Conservation (phyloP, 495 filamentous ascomycete genomes). For the Parathielavia appendiculata region DNA sequence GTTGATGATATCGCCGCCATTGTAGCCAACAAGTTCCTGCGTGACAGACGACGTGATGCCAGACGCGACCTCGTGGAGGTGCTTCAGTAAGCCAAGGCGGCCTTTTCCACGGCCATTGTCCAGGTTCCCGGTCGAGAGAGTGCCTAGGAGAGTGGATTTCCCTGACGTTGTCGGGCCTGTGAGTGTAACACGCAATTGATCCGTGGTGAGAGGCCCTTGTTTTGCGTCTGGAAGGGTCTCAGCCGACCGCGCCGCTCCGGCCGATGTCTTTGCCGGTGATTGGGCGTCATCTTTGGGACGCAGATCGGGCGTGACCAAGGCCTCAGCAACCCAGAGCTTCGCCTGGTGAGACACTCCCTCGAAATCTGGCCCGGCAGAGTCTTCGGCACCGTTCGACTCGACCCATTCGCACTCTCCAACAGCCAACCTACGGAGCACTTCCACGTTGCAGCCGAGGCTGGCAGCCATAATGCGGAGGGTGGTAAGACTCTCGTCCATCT, state of each 20-base stretch:
- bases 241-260: slow-evolving; percentile 9
- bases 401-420: slow-evolving; percentile 84
- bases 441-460: slow-evolving; percentile 83
- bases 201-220: slow-evolving; percentile 42
- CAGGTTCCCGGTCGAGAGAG: slow-evolving; percentile 75
- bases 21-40: slow-evolving; percentile 88
- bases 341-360: slow-evolving; percentile 36
- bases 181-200: slow-evolving; percentile 86
- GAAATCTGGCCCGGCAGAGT: not conserved
- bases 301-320: slow-evolving; percentile 46
- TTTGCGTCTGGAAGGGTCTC: slow-evolving; percentile 26
- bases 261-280: slow-evolving; percentile 5
- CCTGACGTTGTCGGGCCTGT: slow-evolving; percentile 89
- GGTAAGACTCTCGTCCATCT: slow-evolving; percentile 81
- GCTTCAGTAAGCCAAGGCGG: slow-evolving; percentile 78
- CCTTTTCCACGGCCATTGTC: slow-evolving; percentile 92
- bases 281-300: slow-evolving; percentile 20
- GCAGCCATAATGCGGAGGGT: slow-evolving; percentile 85
- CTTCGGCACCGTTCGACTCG: slow-evolving; percentile 13
- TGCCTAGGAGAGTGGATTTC: slow-evolving; percentile 87
- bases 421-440: slow-evolving; percentile 73
- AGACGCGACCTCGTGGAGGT: slow-evolving; percentile 88
- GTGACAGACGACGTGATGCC: slow-evolving; percentile 90
- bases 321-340: slow-evolving; percentile 85
- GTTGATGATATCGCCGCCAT: slow-evolving; percentile 65